Conservation (phyloP, 495 filamentous ascomycete species). For the Xylaria acuta region DNA sequence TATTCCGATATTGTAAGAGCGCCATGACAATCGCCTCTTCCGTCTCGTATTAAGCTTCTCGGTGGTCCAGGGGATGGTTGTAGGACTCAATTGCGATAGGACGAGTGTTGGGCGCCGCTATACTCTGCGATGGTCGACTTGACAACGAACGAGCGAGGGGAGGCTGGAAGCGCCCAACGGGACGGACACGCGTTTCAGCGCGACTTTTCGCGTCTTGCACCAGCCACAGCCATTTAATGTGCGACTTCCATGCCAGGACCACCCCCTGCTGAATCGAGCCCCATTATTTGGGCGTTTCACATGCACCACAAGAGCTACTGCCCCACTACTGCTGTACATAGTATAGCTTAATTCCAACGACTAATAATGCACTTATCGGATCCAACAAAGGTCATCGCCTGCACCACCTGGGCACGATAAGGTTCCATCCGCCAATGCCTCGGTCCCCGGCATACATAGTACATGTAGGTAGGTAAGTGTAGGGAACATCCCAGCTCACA, state of each 20-base stretch:
- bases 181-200: conserved; percentile 26
- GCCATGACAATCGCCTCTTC: conserved; percentile 62
- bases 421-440: conserved; percentile 33
- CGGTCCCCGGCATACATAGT: conserved; percentile 36
- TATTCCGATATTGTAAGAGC: conserved; percentile 73
- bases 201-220: conserved; percentile 40
- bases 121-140: conserved; percentile 20
- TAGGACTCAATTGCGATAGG: conserved; percentile 31
- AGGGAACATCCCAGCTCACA: not conserved
- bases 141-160: conserved; percentile 9
- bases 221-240: conserved; percentile 33
- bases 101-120: conserved; percentile 29
- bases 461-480: not conserved
- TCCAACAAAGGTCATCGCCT: not conserved
- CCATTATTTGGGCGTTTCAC: conserved; percentile 10
- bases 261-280: not conserved
- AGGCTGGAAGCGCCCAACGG: conserved; percentile 37
- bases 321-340: too few species aligned
- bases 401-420: too few species aligned
- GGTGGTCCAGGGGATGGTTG: conserved; percentile 20
- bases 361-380: not conserved
- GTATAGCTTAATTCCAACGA: not conserved
- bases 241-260: not conserved
- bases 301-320: not conserved
- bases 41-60: conserved; percentile 19